Percentiles rank a stretch among this genome's conserved stretches.
phyloP scores from a whole-genome alignment of 345 rosid genomes.

The Pistacia atlantica region DNA sequence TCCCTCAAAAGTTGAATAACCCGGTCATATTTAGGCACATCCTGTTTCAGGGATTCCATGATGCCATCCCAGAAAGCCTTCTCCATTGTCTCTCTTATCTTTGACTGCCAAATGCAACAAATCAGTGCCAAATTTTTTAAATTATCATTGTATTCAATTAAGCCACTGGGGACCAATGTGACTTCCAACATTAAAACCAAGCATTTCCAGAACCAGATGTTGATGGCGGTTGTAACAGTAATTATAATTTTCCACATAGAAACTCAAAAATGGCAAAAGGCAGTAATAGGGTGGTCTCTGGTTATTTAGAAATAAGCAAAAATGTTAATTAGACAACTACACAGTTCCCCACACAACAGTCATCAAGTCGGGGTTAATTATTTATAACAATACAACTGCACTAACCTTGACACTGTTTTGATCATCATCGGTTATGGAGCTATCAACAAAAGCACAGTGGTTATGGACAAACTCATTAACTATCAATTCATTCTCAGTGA shows the following conservation, averaged over 20 bases:
- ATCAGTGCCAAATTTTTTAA: constrained; percentile 8
- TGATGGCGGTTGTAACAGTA: not conserved
- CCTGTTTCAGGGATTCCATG: constrained; percentile 64
- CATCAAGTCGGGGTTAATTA: not conserved
- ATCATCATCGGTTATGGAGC: constrained; percentile 40
- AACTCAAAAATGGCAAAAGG: too few relatives aligned
- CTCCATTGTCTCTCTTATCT: constrained; percentile 78
- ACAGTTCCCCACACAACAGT: not conserved
- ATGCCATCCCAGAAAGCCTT: constrained; percentile 88
- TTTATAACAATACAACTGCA: constrained; percentile 9
- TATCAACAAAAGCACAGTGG: constrained; percentile 41
- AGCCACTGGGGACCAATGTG: not conserved
- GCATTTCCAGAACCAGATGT: not conserved
- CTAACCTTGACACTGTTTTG: constrained; percentile 62
- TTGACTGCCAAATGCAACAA: constrained; percentile 45
- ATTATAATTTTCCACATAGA: not conserved
- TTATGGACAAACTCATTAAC: constrained; percentile 78
- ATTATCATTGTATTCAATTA: not conserved
- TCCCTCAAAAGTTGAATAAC: constrained; percentile 77
- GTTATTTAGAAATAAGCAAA: not conserved
- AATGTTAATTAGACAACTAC: not conserved
- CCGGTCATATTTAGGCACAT: constrained; percentile 62
- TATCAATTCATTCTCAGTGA: constrained; percentile 75
- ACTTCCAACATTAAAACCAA: not conserved
- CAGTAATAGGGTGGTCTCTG: too few relatives aligned